A percentile compares a stretch with the other conserved stretches of the same genome.
Evolutionary conservation across 108 stramenopile species (phyloP).

Genomic region (Schizochytrium sp.): DNA sequence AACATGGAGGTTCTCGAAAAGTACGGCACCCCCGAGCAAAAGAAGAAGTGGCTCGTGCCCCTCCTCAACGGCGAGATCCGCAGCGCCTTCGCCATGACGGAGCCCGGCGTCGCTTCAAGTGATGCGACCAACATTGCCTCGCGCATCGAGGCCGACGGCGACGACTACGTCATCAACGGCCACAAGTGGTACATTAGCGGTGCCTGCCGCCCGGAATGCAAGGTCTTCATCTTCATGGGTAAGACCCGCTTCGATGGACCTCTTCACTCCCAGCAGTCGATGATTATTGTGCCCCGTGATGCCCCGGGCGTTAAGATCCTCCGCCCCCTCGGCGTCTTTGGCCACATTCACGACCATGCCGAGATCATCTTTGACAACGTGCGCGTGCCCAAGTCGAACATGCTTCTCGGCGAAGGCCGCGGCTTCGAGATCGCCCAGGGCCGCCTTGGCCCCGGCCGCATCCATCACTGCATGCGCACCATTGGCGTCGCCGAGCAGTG

Average conservation of each 20-base stretch:
- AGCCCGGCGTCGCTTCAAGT: conserved; percentile 40
- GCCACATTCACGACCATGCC: conserved; percentile 78
- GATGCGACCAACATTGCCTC: conserved; percentile 43
- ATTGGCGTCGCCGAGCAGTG: conserved; percentile 18
- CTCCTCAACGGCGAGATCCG: conserved; percentile 42
- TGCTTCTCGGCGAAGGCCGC: conserved; percentile 43
- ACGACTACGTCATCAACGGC: conserved; percentile 29
- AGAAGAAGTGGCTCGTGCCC: conserved; percentile 32
- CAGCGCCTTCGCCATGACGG: conserved; percentile 44
- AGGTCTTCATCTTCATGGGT: conserved; percentile 74
- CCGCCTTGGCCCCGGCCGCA: conserved; percentile 26
- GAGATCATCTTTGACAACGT: conserved; percentile 44
- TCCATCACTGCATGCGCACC: conserved; percentile 34
- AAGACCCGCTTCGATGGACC: conserved; percentile 34
- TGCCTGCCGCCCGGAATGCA: conserved; percentile 74
- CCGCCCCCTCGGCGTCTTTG: conserved; percentile 79
- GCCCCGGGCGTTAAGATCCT: conserved; percentile 63
- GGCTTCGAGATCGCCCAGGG: conserved; percentile 51
- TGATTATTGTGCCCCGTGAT: conserved; percentile 65
- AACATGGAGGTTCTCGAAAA: conserved; percentile 51
- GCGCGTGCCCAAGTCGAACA: conserved; percentile 23
- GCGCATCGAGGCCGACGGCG: background rate
- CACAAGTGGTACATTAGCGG: conserved; percentile 54
- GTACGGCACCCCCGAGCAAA: conserved; percentile 34
- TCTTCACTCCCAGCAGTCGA: conserved; percentile 41